Base-by-base conservation (phyloP, 129 eudicot genomes). In the Helichrysum umbraculigerum region DNA sequence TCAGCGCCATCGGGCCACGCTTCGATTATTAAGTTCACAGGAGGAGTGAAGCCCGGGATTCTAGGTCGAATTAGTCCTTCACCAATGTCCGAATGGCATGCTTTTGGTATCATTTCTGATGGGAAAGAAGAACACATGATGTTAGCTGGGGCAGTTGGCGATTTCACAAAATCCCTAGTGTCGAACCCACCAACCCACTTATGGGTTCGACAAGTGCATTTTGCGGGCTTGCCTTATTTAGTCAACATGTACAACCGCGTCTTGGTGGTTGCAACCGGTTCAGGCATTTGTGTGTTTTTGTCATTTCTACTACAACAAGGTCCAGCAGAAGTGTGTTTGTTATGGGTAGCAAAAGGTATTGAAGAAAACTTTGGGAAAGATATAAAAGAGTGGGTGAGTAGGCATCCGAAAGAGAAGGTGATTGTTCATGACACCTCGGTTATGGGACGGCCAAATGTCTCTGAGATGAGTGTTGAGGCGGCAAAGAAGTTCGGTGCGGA, bases 91-190 rank as follows among this genome's bases (percentile, higher is more conserved):
- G 96, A 91, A 71, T 91, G 93, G 96, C 96, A 91, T 9, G 93
- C 96, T 0, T 90, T 90, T 5, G 96, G 93, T 10, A 90, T 88
- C 14, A 88, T 91, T 52, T 91, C 93, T 0, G 88, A 88, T 67
- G 84, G 85, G 7, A 91, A 84, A 68, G 74, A 81, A 4, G 91
- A 88, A 56, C 96, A 91, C 85, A 91, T 91, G 93, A 91, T 91
- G 96, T 51, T 91, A 33, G 93, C 93, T 0, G 96, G 93, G 9
- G 96, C 96, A 0, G 96, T 91, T 29, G 96, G 96, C 0, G 96
- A 91, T 78, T 88, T 84, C 81, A 88, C 97, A 0, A 91, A 81
- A 47, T 80, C 97, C 2, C 54, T 91, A 2, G 89, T 88, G 3
- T 50, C 91, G 0, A 78, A 84, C 68, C 97, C 97, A 3, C 97